Evolutionary conservation across 805 yeast species (phyloP).

Genomic region (Hanseniaspora lindneri): DNA sequence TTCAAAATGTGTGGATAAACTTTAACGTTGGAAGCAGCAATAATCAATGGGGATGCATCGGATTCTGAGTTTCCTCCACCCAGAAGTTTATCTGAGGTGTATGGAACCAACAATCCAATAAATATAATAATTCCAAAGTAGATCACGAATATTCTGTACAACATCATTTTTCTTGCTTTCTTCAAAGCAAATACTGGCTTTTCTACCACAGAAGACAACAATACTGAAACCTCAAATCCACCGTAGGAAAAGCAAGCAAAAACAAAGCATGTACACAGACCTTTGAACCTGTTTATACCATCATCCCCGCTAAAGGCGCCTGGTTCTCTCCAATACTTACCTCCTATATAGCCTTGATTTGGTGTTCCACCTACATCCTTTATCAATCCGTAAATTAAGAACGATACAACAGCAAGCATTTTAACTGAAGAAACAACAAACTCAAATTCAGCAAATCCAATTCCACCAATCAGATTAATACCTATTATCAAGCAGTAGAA

Average conservation of each 20-base stretch:
- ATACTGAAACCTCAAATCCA: slow-evolving; percentile 49
- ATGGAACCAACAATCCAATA: slow-evolving; percentile 48
- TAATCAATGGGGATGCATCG: slow-evolving; percentile 39
- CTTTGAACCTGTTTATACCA: slow-evolving; percentile 41
- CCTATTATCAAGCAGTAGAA: slow-evolving; percentile 40
- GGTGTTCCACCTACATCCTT: slow-evolving; percentile 48
- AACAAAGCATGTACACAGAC: slow-evolving; percentile 42
- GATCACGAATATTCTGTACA: slow-evolving; percentile 43
- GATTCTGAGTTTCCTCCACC: slow-evolving; percentile 32
- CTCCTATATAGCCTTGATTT: slow-evolving; percentile 46
- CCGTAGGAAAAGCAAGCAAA: slow-evolving; percentile 54
- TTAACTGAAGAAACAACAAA: slow-evolving; percentile 44
- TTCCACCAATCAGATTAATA: slow-evolving; percentile 48
- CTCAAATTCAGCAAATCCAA: slow-evolving; percentile 62
- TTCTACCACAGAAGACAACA: slow-evolving; percentile 37
- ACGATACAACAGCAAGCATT: slow-evolving; percentile 46
- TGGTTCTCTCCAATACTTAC: slow-evolving; percentile 45
- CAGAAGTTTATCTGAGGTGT: slow-evolving; percentile 33
- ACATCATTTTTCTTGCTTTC: slow-evolving; percentile 41
- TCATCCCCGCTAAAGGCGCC: slow-evolving; percentile 37
- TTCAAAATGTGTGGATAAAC: slow-evolving; percentile 67
- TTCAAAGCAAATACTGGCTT: slow-evolving; percentile 41
- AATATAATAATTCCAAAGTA: slow-evolving; percentile 43
- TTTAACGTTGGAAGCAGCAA: slow-evolving; percentile 38
- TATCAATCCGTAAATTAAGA: slow-evolving; percentile 44